Percentiles rank a stretch among this genome's conserved stretches.
Conservation (phyloP, 768 basidiomycete genomes). For the Exidia glandulosa region DNA sequence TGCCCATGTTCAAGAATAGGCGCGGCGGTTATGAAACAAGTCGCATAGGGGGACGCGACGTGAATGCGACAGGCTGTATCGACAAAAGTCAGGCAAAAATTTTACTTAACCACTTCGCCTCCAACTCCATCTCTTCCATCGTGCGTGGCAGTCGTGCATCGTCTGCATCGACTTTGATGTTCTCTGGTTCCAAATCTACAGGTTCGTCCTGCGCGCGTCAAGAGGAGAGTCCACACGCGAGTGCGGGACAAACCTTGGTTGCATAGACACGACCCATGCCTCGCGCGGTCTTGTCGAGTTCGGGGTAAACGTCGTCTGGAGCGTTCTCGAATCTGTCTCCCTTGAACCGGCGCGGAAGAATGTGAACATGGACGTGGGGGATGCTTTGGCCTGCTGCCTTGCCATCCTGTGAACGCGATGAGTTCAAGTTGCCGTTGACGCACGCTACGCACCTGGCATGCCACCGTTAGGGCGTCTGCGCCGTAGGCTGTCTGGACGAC, state of each 20-base stretch:
- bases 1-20: no score
- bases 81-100: no score
- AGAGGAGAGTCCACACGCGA: no score
- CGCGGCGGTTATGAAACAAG: no score
- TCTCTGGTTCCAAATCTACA: conserved; percentile 16
- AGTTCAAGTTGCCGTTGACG: background rate
- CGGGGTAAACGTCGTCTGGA: conserved; percentile 73
- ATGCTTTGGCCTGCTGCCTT: conserved; percentile 73
- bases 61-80: no score
- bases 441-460: conserved; percentile 59
- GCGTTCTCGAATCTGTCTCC: conserved; percentile 52
- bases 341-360: conserved; percentile 67
- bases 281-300: conserved; percentile 55
- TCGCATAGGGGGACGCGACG: no score
- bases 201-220: no score
- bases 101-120: conserved; percentile 72
- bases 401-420: conserved; percentile 52
- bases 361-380: conserved; percentile 95
- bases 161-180: conserved; percentile 56
- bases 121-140: conserved; percentile 66
- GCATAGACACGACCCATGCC: background rate
- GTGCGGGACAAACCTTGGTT: background rate
- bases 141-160: conserved; percentile 52
- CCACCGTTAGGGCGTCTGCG: conserved; percentile 76
- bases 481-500: conserved; percentile 75